Conservation (phyloP, 2,329 filamentous ascomycete species). For the Tolypocladium endophyticum region DNA sequence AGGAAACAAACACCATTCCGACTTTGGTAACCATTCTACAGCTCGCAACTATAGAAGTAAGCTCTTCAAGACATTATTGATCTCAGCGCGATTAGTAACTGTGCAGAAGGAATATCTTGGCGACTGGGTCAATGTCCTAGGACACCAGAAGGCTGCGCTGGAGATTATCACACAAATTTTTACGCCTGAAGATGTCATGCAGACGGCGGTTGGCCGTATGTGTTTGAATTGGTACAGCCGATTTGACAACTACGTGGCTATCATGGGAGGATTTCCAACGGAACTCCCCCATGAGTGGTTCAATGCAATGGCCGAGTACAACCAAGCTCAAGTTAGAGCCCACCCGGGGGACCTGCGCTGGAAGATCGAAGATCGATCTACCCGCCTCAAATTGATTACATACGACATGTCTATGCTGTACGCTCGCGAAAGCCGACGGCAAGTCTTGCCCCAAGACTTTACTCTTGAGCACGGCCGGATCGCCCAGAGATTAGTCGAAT, state of each 20-base stretch:
- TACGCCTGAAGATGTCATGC: slow-evolving; percentile 62
- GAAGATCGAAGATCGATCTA: slow-evolving; percentile 57
- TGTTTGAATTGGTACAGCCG: slow-evolving; percentile 83
- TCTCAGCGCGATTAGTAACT: slow-evolving; percentile 1
- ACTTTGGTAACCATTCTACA: slow-evolving; percentile 84
- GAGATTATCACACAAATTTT: slow-evolving; percentile 71
- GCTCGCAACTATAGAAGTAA: slow-evolving; percentile 84
- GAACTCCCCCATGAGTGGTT: slow-evolving; percentile 74
- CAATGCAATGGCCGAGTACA: slow-evolving; percentile 50
- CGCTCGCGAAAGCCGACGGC: slow-evolving; percentile 52
- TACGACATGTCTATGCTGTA: slow-evolving; percentile 74
- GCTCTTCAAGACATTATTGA: slow-evolving; percentile 6
- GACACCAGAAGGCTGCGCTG: slow-evolving; percentile 83
- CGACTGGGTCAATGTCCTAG: slow-evolving; percentile 88
- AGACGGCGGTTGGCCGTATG: slow-evolving; percentile 59
- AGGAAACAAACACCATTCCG: slow-evolving; percentile 59
- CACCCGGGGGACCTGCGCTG: slow-evolving; percentile 54
- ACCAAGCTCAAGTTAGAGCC: slow-evolving; percentile 43
- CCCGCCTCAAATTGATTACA: slow-evolving; percentile 60
- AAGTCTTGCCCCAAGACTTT: slow-evolving; percentile 57
- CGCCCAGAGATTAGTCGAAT: slow-evolving; percentile 32
- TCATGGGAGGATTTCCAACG: slow-evolving; percentile 71
- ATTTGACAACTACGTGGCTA: slow-evolving; percentile 75
- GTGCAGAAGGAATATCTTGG: slow-evolving; percentile 74
- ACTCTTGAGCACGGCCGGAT: slow-evolving; percentile 47